phyloP scores from a whole-genome alignment of 2,329 filamentous ascomycete genomes.

The Trichoderma cornu-damae region DNA sequence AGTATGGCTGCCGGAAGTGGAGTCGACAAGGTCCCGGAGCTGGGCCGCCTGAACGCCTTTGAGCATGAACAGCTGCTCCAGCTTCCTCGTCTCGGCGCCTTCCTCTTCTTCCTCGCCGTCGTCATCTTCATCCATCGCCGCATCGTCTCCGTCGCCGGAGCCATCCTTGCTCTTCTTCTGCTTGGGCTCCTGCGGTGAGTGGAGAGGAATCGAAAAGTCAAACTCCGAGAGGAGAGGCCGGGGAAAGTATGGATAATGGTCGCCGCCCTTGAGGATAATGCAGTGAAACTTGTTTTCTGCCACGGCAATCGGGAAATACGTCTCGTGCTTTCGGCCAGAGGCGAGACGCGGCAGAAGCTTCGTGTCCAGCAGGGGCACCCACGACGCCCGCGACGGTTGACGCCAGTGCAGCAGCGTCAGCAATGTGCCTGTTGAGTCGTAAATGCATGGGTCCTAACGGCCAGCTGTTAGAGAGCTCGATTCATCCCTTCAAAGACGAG shows the following conservation, averaged over 20 bases:
- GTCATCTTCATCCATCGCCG: slow-evolving; percentile 14
- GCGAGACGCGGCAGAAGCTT: slow-evolving; percentile 75
- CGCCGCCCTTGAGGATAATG: slow-evolving; percentile 95
- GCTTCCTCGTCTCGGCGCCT: slow-evolving; percentile 49
- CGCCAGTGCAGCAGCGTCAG: slow-evolving; percentile 90
- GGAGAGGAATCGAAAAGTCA: slow-evolving; percentile 79
- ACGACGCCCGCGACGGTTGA: slow-evolving; percentile 73
- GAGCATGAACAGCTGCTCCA: slow-evolving; percentile 80
- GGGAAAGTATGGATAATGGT: slow-evolving; percentile 89
- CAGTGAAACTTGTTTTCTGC: slow-evolving; percentile 92
- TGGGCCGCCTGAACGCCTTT: slow-evolving; percentile 67
- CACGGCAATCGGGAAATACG: slow-evolving; percentile 93
- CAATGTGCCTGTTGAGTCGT: slow-evolving; percentile 85
- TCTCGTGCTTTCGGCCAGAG: slow-evolving; percentile 78
- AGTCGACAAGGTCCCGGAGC: slow-evolving; percentile 66
- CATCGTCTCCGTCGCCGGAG: slow-evolving; percentile 27
- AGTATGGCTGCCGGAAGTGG: slow-evolving; percentile 52
- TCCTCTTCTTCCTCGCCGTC: slow-evolving; percentile 33
- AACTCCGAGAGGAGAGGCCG: slow-evolving; percentile 88
- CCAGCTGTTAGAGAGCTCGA: not conserved
- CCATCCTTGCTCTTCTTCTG: slow-evolving; percentile 25
- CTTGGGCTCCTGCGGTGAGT: slow-evolving; percentile 42
- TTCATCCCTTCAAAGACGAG: not conserved
- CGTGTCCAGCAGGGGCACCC: slow-evolving; percentile 91
- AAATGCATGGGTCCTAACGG: slow-evolving; percentile 81